These are phyloP conservation scores for Rhodotorula sp. DNA, from an alignment of 1,284 basidiomycete species.

Conservation along the genomic window DNA sequence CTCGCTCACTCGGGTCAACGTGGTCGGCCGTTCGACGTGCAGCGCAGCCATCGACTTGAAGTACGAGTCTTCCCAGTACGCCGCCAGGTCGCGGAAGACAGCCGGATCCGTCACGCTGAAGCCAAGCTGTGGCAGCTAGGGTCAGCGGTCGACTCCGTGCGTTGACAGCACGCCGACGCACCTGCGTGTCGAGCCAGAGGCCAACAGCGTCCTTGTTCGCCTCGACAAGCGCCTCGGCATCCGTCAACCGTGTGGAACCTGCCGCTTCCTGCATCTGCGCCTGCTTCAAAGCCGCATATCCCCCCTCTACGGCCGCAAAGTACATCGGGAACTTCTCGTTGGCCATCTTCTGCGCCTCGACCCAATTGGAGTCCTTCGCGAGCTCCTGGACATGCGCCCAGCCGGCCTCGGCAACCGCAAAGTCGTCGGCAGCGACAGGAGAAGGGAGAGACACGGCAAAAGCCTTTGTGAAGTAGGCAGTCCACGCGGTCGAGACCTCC, in stretches of 20 bases:
- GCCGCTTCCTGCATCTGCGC: conserved; percentile 19
- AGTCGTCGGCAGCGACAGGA: conserved; percentile 46
- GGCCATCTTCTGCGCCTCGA: conserved; percentile 64
- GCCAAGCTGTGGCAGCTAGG: conserved; percentile 58
- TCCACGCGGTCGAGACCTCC: conserved; percentile 65
- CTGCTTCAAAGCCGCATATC: conserved; percentile 22
- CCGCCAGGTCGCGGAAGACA: conserved; percentile 78
- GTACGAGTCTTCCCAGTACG: conserved; percentile 87
- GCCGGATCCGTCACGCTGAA: conserved; percentile 79
- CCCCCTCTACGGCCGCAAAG: conserved; percentile 59
- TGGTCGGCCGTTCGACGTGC: conserved; percentile 82
- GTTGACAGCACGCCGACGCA: conserved; percentile 46
- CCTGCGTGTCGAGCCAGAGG: conserved; percentile 70
- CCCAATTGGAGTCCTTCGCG: conserved; percentile 59
- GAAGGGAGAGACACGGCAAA: conserved; percentile 60
- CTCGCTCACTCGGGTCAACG: conserved; percentile 91
- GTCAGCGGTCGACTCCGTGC: not conserved
- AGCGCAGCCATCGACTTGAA: conserved; percentile 90
- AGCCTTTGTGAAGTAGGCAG: conserved; percentile 61
- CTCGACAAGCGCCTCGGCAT: conserved; percentile 63
- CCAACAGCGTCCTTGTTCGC: conserved; percentile 72
- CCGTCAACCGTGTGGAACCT: conserved; percentile 44
- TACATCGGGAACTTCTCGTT: conserved; percentile 92
- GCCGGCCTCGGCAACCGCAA: conserved; percentile 55
- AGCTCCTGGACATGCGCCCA: conserved; percentile 59